phyloP scores from a whole-genome alignment of 2,329 filamentous ascomycete species.

The Cercospora sesami region DNA sequence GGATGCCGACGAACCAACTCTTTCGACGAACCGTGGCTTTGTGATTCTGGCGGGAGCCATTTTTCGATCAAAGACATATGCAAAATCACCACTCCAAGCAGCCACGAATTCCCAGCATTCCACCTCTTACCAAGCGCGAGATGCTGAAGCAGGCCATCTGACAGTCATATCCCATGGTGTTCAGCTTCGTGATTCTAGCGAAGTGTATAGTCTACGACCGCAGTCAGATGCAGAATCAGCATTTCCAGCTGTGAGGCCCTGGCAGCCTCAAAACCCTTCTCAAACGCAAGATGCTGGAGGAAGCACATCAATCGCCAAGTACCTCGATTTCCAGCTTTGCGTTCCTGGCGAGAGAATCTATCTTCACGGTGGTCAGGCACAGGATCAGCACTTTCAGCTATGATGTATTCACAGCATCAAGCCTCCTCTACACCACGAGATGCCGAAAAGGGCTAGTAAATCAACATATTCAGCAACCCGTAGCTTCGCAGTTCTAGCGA shows the following conservation, averaged over 20 bases:
- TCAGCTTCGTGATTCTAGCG: background rate
- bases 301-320: background rate
- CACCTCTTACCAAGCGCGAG: background rate
- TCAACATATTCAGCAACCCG: background rate
- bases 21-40: background rate
- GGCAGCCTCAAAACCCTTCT: background rate
- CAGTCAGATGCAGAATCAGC: background rate
- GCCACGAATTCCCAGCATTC: background rate
- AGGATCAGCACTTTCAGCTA: background rate
- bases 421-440: background rate
- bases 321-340: background rate
- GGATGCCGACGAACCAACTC: background rate
- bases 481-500: background rate
- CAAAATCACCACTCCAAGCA: background rate
- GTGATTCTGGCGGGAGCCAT: background rate
- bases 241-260: background rate
- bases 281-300: background rate
- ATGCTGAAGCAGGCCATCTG: background rate
- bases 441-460: background rate
- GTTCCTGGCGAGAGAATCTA: background rate
- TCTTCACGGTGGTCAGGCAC: background rate
- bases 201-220: background rate
- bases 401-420: background rate
- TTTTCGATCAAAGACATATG: background rate
- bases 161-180: background rate